Evolutionary conservation across 495 filamentous ascomycete genomes (phyloP), one percentile per base, ranked within the genome.

Genomic region (Apiosordaria backusii): DNA sequence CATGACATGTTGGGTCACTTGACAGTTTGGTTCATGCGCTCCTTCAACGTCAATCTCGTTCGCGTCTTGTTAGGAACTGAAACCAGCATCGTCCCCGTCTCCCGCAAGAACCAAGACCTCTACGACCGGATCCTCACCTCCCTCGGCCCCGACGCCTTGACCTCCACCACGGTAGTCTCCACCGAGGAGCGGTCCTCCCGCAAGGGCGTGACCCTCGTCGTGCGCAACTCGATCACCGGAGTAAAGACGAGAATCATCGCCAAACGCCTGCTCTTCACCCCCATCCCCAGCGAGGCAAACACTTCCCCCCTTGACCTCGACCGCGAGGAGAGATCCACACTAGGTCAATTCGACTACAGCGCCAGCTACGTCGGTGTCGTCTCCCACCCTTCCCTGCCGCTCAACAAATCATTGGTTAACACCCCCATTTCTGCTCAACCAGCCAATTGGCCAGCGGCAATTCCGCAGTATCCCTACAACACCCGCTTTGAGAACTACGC

Each of bases 51-150:
- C 25, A 65, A 75, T 64, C 75, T 80, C 68, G 67, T 67, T 25
- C 68, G 70, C 25, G 61, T 65, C 4, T 69, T 75, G 15, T 71
- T 67, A n/a, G 68, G 70, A 24, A 73, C 59, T 10, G 27, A 64
- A 10, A n/a, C 62, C 45, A 60, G 67, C 58, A 76, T 72, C 60
- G 74, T 71, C 3, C 77, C 79, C 1, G 68, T 69, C n/a, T 72
- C 74, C n/a, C 72, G 74, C 53, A 74, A 75, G 23, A 81, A 80
- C 67, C 75, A 77, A 63, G 73, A 71, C n/a, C 70, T 82, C 13
- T 82, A 80, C 68, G 68, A 76, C 55, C 69, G 71, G 21, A 77
- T 79, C 67, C 72, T 68, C 4, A 64, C 68, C n/a, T 65, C 71
- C 57, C 72, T 81, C 23, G 72, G 72, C 1, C 50, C 71, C 18